phyloP scores from a whole-genome alignment of 441 rosid species.

The Adansonia rubrostipa region DNA sequence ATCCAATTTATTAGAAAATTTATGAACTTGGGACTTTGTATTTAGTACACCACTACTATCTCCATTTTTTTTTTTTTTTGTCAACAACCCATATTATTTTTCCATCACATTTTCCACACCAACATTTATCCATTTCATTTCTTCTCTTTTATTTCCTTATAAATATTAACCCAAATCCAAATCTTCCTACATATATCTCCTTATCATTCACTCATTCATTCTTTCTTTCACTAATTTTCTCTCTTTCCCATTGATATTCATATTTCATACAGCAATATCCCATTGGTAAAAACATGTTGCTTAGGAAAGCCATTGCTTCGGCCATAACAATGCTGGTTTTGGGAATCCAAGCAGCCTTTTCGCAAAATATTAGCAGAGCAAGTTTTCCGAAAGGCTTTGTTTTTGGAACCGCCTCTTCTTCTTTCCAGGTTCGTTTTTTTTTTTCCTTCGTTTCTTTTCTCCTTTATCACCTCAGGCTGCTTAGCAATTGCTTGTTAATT shows the following conservation, averaged over 20 bases:
- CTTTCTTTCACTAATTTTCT: neutral
- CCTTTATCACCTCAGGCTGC: neutral
- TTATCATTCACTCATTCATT: neutral
- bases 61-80: too few species aligned
- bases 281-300: neutral
- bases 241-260: neutral
- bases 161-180: neutral
- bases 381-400: slow-evolving; percentile 83
- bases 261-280: neutral
- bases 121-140: neutral
- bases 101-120: too few species aligned
- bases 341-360: slow-evolving; percentile 34
- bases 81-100: too few species aligned
- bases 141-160: neutral
- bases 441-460: neutral
- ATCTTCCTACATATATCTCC: neutral
- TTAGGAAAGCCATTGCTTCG: slow-evolving; percentile 35
- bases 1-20: too few species aligned
- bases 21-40: too few species aligned
- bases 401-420: slow-evolving; percentile 91
- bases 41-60: too few species aligned
- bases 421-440: slow-evolving; percentile 66
- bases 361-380: slow-evolving; percentile 52
- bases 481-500: neutral
- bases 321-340: neutral